phyloP scores from a whole-genome alignment of 768 basidiomycete genomes.

The Kwoniella dendrophila region DNA sequence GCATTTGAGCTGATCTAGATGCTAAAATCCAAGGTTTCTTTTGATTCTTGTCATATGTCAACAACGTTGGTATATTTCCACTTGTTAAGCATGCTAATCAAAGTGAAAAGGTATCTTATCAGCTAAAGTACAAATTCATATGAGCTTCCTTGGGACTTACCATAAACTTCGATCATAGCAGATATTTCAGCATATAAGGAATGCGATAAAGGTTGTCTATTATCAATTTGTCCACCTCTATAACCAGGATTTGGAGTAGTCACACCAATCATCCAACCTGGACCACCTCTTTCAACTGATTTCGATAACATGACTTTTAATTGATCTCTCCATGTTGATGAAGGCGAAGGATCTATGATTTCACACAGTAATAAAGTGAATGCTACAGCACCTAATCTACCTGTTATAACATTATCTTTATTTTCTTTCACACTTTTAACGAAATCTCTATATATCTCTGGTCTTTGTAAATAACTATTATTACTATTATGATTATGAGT shows the following conservation, averaged over 20 bases:
- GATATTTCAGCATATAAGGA: constrained; percentile 6
- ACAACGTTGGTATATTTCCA: constrained; percentile 1
- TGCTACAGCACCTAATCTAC: constrained; percentile 2
- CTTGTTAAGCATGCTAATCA: constrained; percentile 6
- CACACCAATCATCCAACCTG: constrained; percentile 11
- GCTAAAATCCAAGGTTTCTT: background rate
- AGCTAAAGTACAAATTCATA: background rate
- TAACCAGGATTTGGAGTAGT: constrained; percentile 1
- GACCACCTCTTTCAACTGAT: background rate
- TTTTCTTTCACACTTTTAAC: constrained; percentile 1
- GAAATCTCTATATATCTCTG: background rate
- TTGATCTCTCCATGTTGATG: constrained; percentile 1
- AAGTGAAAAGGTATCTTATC: background rate
- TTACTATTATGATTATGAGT: no score
- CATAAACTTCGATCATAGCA: constrained; percentile 8
- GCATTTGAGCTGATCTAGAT: background rate
- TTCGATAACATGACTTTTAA: background rate
- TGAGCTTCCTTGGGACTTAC: background rate
- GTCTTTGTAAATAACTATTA: background rate
- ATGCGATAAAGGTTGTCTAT: constrained; percentile 6
- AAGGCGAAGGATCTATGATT: constrained; percentile 5
- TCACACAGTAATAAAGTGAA: constrained; percentile 9
- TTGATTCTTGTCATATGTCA: no score
- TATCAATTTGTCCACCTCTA: constrained; percentile 3
- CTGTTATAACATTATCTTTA: background rate